Percentiles rank a stretch among this genome's conserved stretches.
phyloP scores from a whole-genome alignment of 352 stramenopile species.

The Pythium grandisporangium region DNA sequence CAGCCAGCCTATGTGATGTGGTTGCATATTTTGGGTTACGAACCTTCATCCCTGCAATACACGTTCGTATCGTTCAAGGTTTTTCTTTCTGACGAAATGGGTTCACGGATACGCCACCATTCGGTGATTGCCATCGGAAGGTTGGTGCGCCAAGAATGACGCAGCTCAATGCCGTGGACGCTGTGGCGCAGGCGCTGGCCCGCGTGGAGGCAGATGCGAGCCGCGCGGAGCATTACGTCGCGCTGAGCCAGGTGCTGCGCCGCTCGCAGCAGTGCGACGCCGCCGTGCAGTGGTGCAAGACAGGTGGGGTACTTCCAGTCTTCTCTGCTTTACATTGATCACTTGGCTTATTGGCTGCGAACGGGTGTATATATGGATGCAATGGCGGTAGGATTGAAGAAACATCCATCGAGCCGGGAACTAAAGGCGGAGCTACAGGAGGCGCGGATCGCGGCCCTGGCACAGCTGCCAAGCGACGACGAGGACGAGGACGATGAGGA shows the following conservation, averaged over 20 bases:
- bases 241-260: slow-evolving; percentile 5
- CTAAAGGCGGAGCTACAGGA: slow-evolving; percentile 31
- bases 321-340: too few relatives aligned
- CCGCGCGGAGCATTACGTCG: slow-evolving; percentile 4
- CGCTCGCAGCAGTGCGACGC: slow-evolving; percentile 3
- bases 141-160: not conserved
- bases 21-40: too few relatives aligned
- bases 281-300: slow-evolving; percentile 4
- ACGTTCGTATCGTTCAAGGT: too few relatives aligned
- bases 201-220: slow-evolving; percentile 5
- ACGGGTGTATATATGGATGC: too few relatives aligned
- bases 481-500: slow-evolving; percentile 16
- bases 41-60: too few relatives aligned
- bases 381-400: slow-evolving; percentile 28
- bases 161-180: not conserved
- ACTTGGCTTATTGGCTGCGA: too few relatives aligned
- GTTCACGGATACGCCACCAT: too few relatives aligned
- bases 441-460: slow-evolving; percentile 45
- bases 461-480: slow-evolving; percentile 27
- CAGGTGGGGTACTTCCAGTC: not conserved
- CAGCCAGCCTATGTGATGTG: too few relatives aligned
- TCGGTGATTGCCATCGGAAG: not conserved
- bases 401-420: slow-evolving; percentile 23
- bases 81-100: not conserved
- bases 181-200: not conserved